phyloP scores from a whole-genome alignment of 768 basidiomycete genomes.

The Asterophora parasitica region DNA sequence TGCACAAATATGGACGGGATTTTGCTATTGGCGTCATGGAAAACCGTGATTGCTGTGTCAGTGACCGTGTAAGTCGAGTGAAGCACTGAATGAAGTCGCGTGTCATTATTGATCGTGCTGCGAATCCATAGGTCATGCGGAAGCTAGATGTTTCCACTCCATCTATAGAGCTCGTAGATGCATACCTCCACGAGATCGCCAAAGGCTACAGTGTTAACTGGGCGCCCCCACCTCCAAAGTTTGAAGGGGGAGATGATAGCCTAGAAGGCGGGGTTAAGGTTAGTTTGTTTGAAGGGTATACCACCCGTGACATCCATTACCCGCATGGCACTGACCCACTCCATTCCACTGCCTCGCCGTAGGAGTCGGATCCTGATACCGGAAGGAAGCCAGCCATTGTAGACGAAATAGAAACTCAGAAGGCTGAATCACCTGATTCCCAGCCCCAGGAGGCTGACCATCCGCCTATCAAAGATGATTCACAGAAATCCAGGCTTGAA shows the following conservation, averaged over 20 bases:
- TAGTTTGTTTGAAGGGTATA: conserved; percentile 12
- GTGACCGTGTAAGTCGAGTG: conserved; percentile 66
- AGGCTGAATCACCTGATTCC: conserved; percentile 24
- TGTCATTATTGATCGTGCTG: conserved; percentile 2
- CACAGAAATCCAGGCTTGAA: conserved; percentile 19
- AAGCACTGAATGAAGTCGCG: too few species aligned
- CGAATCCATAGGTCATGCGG: conserved; percentile 53
- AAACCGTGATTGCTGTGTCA: conserved; percentile 77
- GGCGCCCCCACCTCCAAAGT: conserved; percentile 40
- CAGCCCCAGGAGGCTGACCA: conserved; percentile 43
- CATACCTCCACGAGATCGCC: conserved; percentile 85
- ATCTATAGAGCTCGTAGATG: conserved; percentile 71
- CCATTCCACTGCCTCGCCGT: conserved; percentile 6
- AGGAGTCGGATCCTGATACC: conserved; percentile 17
- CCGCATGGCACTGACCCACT: conserved; percentile 5
- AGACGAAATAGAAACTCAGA: conserved; percentile 23
- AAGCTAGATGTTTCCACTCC: conserved; percentile 75
- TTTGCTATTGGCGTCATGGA: conserved; percentile 85
- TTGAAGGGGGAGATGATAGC: conserved; percentile 17
- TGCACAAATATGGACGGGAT: conserved; percentile 94
- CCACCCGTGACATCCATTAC: background rate
- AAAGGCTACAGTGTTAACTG: conserved; percentile 79
- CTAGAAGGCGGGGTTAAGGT: conserved; percentile 37
- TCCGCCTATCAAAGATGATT: conserved; percentile 44
- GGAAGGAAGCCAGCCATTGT: conserved; percentile 4